A percentile compares a stretch with the other conserved stretches of the same genome.
phyloP scores from a whole-genome alignment of 164 flowering plant genomes.

The Euptelea pleiosperma region DNA sequence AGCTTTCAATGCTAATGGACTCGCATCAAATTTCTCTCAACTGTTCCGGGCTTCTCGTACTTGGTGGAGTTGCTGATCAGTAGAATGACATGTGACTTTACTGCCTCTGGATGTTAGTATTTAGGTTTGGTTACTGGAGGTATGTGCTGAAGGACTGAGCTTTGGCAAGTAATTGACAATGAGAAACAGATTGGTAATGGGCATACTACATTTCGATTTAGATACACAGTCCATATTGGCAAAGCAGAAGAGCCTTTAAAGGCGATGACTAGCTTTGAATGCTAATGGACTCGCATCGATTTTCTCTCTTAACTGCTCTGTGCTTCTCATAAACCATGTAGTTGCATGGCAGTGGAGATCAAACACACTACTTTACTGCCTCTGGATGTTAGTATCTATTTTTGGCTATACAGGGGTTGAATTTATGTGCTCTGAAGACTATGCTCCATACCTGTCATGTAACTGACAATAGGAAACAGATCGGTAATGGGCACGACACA shows the following conservation, averaged over 20 bases:
- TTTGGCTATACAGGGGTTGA: no score
- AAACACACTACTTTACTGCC: not conserved
- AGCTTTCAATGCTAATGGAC: slow-evolving; percentile 59
- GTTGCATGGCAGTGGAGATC: slow-evolving; percentile 13
- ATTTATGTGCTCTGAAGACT: no score
- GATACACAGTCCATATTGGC: slow-evolving; percentile 10
- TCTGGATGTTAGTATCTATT: not conserved
- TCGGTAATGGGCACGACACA: no score
- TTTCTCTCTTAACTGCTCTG: not conserved
- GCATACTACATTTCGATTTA: no score
- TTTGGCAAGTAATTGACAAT: no score
- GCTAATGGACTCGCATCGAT: slow-evolving; percentile 16
- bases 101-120: no score
- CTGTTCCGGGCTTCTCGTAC: slow-evolving; percentile 21
- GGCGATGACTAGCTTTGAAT: slow-evolving; percentile 14
- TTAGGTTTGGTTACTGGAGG: no score
- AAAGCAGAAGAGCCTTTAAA: slow-evolving; percentile 7
- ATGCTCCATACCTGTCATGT: no score
- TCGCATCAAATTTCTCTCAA: slow-evolving; percentile 12
- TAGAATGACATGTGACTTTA: no score
- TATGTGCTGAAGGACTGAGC: no score
- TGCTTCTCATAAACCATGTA: not conserved
- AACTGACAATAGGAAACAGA: no score
- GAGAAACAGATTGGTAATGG: no score
- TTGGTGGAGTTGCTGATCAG: slow-evolving; percentile 14